These are phyloP conservation scores for Cryptococcus wingfieldii DNA, from an alignment of 1,284 basidiomycete genomes.

Conservation along the genomic window DNA sequence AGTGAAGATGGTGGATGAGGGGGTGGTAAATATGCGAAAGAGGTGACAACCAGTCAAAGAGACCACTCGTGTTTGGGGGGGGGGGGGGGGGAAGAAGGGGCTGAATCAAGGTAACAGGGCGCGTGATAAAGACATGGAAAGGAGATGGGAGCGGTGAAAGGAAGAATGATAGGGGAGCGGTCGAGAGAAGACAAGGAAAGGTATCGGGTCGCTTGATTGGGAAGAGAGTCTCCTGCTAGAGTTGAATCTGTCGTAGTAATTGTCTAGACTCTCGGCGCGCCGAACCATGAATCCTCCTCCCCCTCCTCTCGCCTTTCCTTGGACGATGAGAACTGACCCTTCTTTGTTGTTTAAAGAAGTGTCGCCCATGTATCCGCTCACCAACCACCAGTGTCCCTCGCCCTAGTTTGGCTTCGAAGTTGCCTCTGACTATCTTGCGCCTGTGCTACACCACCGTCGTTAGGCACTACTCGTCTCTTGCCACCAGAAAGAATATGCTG, in stretches of 20 bases:
- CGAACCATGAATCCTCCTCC: conserved; percentile 16
- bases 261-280: conserved; percentile 16
- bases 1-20: conserved; percentile 6
- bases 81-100: background rate
- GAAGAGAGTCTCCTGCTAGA: background rate
- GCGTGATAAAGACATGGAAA: background rate
- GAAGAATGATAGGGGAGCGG: background rate
- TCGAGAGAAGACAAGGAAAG: background rate
- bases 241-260: background rate
- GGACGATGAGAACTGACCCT: background rate
- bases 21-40: background rate
- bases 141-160: background rate
- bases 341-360: background rate
- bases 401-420: conserved; percentile 43
- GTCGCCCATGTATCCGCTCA: conserved; percentile 5
- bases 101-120: background rate
- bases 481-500: background rate
- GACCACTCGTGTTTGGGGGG: background rate
- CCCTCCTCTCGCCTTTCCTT: background rate
- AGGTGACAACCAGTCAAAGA: background rate
- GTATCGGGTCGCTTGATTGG: background rate
- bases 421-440: conserved; percentile 35
- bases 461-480: conserved; percentile 19
- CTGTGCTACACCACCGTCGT: conserved; percentile 16
- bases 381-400: conserved; percentile 30